Base-by-base conservation (phyloP, 805 yeast genomes). In the Ogataea trehaloabstinens region DNA sequence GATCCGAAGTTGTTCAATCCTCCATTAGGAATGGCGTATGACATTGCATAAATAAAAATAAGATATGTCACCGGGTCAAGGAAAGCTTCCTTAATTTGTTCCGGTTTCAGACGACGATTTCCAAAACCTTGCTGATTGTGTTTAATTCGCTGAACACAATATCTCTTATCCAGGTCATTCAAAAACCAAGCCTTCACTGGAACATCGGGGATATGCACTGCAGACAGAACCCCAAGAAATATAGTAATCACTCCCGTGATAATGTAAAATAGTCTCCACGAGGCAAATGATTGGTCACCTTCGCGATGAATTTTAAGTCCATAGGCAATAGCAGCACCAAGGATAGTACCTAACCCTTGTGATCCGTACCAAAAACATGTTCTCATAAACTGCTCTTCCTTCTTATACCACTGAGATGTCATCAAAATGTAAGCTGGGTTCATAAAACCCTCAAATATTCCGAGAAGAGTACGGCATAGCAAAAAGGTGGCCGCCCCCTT, bases 181-280 rank as follows among this genome's bases (percentile, higher is more conserved):
- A 75, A 55, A 48, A 70, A 76, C 71, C 76, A 67, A 4, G 80
- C 78, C 19, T 61, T 61, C n/a, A 64, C 62, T 27, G 87, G 86
- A 24, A 84, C 43, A 78, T 56, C 60, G 70, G 78, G 48, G 71
- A 55, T 32, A 56, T 60, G 49, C 73, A 68, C n/a, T 64, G 45
- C 22, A 19, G 49, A 44, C 22, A 50, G 40, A 6, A 72, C 36
- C 4, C 85, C 85, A 17, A 78, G 54, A 11, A 71, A 53, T 3
- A 79, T 58, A 3, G 86, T 80, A 44, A 76, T 66, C 7, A 68
- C 59, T 20, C 90, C 91, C 28, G 77, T 70, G 24, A 80, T 66
- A 36, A 82, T 58, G 55, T 74, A 82, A 6, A 80, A 56, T 8
- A 76, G 58, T 51, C 75, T 77, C 89, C 89, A 83, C 4, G 80